Evolutionary conservation across 1,139 yeast species (phyloP).

Genomic region (Lodderomyces oxycetoniae): DNA sequence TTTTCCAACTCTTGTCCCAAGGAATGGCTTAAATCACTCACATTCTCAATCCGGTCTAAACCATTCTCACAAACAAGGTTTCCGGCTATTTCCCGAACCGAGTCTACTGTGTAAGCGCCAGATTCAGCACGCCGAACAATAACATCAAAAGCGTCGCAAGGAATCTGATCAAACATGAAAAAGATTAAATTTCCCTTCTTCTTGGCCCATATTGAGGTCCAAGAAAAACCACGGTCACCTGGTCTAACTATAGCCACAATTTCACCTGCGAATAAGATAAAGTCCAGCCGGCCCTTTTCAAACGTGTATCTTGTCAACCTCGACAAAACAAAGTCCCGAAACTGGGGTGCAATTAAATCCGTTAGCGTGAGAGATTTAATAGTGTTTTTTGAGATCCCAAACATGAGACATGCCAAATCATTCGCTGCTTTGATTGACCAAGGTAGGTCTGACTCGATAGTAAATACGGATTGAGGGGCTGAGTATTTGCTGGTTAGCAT

Average conservation of each 20-base stretch:
- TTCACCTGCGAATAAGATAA: slow-evolving; percentile 48
- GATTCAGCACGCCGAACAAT: slow-evolving; percentile 28
- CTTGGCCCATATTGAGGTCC: slow-evolving; percentile 90
- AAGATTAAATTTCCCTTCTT: slow-evolving; percentile 64
- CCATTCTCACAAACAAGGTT: slow-evolving; percentile 26
- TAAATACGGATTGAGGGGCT: slow-evolving; percentile 77
- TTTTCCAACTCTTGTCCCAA: slow-evolving; percentile 24
- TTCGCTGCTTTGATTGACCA: slow-evolving; percentile 82
- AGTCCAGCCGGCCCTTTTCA: slow-evolving; percentile 15
- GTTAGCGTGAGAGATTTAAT: slow-evolving; percentile 60
- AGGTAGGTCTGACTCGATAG: slow-evolving; percentile 71
- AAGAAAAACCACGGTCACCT: slow-evolving; percentile 50
- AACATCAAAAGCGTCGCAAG: slow-evolving; percentile 72
- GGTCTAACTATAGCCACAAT: slow-evolving; percentile 53
- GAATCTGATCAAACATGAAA: slow-evolving; percentile 84
- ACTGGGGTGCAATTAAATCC: slow-evolving; percentile 74
- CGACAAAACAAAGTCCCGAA: slow-evolving; percentile 60
- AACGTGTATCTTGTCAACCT: slow-evolving; percentile 37
- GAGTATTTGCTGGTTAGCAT: slow-evolving; percentile 62
- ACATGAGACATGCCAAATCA: slow-evolving; percentile 82
- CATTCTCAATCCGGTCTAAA: slow-evolving; percentile 15
- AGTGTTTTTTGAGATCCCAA: slow-evolving; percentile 70
- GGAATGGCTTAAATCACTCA: slow-evolving; percentile 31
- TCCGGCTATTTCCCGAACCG: slow-evolving; percentile 42
- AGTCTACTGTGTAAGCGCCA: slow-evolving; percentile 24